phyloP scores from a whole-genome alignment of 805 yeast genomes.

The Maudiozyma bulderi region DNA sequence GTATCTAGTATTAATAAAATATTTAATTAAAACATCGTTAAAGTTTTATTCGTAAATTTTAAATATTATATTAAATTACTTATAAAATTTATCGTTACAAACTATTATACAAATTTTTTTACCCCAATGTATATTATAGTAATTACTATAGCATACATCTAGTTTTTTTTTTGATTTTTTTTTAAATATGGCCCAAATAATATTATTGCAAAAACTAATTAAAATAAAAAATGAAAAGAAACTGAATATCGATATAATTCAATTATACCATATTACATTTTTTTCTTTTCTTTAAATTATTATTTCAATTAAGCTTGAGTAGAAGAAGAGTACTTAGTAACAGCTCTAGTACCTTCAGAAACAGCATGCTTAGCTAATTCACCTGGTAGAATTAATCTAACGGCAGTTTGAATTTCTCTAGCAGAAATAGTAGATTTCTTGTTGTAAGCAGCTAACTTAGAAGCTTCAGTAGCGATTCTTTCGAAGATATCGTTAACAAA shows the following conservation, averaged over 20 bases:
- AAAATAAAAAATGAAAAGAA: background rate
- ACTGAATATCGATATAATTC: background rate
- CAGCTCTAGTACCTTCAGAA: slow-evolving; percentile 98
- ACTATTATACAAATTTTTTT: slow-evolving; percentile 3
- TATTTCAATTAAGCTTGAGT: slow-evolving; percentile 31
- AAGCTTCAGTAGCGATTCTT: slow-evolving; percentile 96
- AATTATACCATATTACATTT: background rate
- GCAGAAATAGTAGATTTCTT: slow-evolving; percentile 96
- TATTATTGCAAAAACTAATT: background rate
- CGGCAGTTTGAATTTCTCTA: slow-evolving; percentile 98
- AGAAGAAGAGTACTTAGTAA: slow-evolving; percentile 83
- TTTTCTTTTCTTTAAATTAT: background rate
- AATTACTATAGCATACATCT: background rate
- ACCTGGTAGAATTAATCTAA: slow-evolving; percentile 95
- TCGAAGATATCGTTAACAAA: slow-evolving; percentile 96
- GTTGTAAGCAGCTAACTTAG: slow-evolving; percentile 97
- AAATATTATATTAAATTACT: background rate
- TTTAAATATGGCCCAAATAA: slow-evolving; percentile 1
- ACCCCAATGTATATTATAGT: background rate
- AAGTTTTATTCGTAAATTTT: background rate
- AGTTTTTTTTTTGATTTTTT: background rate
- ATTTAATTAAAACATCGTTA: background rate
- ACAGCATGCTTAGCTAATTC: slow-evolving; percentile 98
- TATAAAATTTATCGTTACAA: slow-evolving; percentile 4
- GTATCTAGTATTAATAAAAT: background rate